A percentile compares a stretch with the other conserved stretches of the same genome.
phyloP scores from a whole-genome alignment of 163 green algal species.

The Coccomyxa subellipsoidea region DNA sequence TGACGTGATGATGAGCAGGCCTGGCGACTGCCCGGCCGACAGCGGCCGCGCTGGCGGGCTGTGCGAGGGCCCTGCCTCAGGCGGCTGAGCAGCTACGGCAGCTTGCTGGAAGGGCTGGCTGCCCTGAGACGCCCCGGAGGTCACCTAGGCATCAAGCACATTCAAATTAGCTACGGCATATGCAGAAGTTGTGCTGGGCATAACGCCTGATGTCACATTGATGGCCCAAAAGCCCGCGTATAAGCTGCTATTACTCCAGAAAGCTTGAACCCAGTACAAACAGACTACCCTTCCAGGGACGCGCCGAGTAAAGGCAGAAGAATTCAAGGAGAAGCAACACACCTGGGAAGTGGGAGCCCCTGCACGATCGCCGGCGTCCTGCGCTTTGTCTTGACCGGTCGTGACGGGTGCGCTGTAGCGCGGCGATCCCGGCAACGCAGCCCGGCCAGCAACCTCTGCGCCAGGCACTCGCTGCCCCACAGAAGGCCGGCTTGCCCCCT shows the following conservation, averaged over 20 bases:
- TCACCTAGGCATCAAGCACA: background rate
- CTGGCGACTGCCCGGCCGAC: background rate
- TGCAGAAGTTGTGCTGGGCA: too few species aligned
- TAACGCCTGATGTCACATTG: too few species aligned
- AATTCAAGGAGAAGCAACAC: background rate
- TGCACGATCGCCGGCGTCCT: background rate
- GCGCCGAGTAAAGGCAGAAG: too few species aligned
- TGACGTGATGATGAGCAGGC: constrained; percentile 3
- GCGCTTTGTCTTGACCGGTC: background rate
- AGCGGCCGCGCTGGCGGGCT: background rate
- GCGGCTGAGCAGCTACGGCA: background rate
- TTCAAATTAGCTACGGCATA: background rate
- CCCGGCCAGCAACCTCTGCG: background rate
- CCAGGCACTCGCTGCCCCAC: background rate
- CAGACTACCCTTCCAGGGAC: too few species aligned
- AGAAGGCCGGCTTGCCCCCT: background rate
- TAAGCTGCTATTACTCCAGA: too few species aligned
- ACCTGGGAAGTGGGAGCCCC: background rate
- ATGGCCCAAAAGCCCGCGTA: too few species aligned
- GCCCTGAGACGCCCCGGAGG: background rate
- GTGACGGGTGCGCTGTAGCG: background rate
- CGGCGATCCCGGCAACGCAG: background rate
- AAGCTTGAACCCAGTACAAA: too few species aligned
- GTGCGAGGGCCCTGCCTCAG: background rate
- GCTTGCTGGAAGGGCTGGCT: background rate